Conservation (phyloP, 2,329 filamentous ascomycete genomes). For the Hypoxylon sp. region DNA sequence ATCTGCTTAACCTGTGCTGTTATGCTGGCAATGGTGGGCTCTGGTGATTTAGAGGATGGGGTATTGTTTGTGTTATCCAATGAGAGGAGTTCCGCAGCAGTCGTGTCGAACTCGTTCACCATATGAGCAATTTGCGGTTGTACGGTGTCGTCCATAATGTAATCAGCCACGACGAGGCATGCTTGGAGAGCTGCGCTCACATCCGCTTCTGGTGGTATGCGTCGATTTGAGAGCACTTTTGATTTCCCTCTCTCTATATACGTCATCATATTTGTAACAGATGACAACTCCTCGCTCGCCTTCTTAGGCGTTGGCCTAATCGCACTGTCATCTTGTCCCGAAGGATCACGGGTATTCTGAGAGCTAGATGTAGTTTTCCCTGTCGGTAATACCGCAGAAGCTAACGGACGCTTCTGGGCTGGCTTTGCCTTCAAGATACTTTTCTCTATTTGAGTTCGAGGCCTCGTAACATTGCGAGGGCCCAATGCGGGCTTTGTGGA, state of each 20-base stretch:
- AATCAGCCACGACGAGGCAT: constrained; percentile 51
- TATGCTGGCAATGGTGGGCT: constrained; percentile 34
- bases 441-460: constrained; percentile 36
- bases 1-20: constrained; percentile 59
- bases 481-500: constrained; percentile 38
- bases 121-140: constrained; percentile 53
- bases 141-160: constrained; percentile 52
- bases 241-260: constrained; percentile 48
- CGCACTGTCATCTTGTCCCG: constrained; percentile 11
- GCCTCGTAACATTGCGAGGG: constrained; percentile 54
- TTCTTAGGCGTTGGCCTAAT: constrained; percentile 16
- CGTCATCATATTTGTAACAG: constrained; percentile 50
- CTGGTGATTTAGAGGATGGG: constrained; percentile 35
- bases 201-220: constrained; percentile 51
- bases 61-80: constrained; percentile 49
- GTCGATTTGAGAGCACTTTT: constrained; percentile 46
- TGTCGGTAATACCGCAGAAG: constrained; percentile 30
- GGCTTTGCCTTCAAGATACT: constrained; percentile 1
- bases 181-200: constrained; percentile 50
- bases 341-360: constrained; percentile 7
- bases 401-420: constrained; percentile 21
- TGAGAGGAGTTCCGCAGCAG: constrained; percentile 56
- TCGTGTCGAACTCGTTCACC: constrained; percentile 55
- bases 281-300: constrained; percentile 44
- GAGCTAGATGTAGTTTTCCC: constrained; percentile 19